A percentile compares a stretch with the other conserved stretches of the same genome.
Evolutionary conservation across 2,329 filamentous ascomycete species (phyloP).

Genomic region (Aspergillus transmontanensis): DNA sequence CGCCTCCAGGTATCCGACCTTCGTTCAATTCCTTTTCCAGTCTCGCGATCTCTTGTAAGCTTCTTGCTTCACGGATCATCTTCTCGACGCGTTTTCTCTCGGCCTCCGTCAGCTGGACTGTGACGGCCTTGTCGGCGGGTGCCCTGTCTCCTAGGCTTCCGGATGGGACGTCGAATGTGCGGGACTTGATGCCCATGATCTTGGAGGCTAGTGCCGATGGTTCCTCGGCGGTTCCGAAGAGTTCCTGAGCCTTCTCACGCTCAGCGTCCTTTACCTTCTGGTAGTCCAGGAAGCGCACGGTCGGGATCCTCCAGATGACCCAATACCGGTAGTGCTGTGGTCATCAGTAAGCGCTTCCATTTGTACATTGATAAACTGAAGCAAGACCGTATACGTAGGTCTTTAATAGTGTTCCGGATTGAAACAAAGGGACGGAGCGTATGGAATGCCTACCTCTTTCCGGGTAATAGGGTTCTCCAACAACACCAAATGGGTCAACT

Average conservation of each 20-base stretch:
- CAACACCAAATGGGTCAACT: conserved; percentile 78
- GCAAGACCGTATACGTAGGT: not conserved
- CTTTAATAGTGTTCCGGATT: not conserved
- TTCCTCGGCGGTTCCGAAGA: conserved; percentile 78
- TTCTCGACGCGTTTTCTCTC: conserved; percentile 85
- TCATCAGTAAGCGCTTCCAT: conserved; percentile 8
- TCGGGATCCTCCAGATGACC: conserved; percentile 83
- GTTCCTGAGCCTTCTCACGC: conserved; percentile 70
- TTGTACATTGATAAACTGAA: not conserved
- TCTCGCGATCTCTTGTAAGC: conserved; percentile 83
- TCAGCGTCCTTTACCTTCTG: conserved; percentile 87
- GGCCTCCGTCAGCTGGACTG: conserved; percentile 81
- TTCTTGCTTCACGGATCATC: conserved; percentile 85
- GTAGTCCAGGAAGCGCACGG: conserved; percentile 88
- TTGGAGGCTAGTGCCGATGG: conserved; percentile 79
- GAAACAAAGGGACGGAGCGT: not conserved
- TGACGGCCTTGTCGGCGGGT: conserved; percentile 63
- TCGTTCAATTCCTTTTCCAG: conserved; percentile 92
- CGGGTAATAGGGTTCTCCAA: conserved; percentile 86
- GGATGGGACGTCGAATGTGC: conserved; percentile 63
- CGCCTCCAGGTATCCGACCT: conserved; percentile 76
- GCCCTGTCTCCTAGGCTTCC: conserved; percentile 43
- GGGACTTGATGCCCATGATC: conserved; percentile 85
- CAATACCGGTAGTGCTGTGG: conserved; percentile 85
- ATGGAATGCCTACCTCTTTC: conserved; percentile 73